phyloP scores from a whole-genome alignment of 2,329 filamentous ascomycete species.

The Penicillium expansum region DNA sequence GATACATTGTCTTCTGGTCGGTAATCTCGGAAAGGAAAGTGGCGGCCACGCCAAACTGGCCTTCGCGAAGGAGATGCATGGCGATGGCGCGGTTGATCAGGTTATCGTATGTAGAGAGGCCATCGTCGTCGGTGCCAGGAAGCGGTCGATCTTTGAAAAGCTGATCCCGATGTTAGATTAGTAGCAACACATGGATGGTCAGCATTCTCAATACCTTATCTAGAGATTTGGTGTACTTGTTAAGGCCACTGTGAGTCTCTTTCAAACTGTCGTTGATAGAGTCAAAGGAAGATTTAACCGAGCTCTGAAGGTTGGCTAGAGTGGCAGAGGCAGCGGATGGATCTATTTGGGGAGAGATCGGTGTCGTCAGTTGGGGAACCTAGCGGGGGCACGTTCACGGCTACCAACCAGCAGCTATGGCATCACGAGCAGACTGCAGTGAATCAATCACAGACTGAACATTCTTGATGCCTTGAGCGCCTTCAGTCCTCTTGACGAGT shows the following conservation, averaged over 20 bases:
- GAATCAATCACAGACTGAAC: conserved; percentile 80
- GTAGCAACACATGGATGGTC: not conserved
- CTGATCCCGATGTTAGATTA: conserved; percentile 32
- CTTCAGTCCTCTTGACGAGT: conserved; percentile 66
- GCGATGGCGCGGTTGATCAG: conserved; percentile 91
- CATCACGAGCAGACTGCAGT: conserved; percentile 69
- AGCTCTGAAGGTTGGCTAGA: conserved; percentile 80
- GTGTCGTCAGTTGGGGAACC: conserved; percentile 11
- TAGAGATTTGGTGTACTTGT: conserved; percentile 78
- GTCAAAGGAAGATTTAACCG: conserved; percentile 77
- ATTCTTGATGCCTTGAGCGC: conserved; percentile 70
- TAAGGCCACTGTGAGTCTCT: conserved; percentile 76
- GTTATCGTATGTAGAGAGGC: conserved; percentile 68
- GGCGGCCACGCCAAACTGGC: conserved; percentile 83
- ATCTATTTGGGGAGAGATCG: conserved; percentile 47
- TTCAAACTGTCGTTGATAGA: conserved; percentile 76
- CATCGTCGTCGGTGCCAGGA: conserved; percentile 76
- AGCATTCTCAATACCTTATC: conserved; percentile 61
- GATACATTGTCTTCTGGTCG: conserved; percentile 40
- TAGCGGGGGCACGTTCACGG: not conserved
- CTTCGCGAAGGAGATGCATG: conserved; percentile 94
- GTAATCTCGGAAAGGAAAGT: conserved; percentile 76
- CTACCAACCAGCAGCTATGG: conserved; percentile 65
- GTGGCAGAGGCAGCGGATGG: conserved; percentile 69
- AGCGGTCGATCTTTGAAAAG: conserved; percentile 67